Evolutionary conservation across 2,329 filamentous ascomycete genomes (phyloP), one percentile per base, ranked within the genome.

Genomic region (Emergomyces africanus): DNA sequence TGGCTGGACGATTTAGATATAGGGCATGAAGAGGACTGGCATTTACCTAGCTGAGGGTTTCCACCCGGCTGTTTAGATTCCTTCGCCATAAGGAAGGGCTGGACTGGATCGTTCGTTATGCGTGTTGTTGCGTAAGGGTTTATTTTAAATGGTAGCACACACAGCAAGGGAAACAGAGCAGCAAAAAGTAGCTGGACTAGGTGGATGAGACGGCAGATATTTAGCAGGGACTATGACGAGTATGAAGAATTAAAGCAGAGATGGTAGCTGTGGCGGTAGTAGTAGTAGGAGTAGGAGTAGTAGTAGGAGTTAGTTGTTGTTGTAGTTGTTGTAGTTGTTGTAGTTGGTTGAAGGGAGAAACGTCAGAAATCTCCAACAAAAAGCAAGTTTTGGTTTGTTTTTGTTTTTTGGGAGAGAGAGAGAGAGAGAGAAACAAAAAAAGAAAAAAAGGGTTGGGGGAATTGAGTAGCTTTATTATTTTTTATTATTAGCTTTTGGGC

Each of bases 31-130:
- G 35, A 8, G 25, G 48, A n/a, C 14, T 23, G 9, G 23, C 28
- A 44, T 37, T 58, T 58, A 58, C 57, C 57, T 58, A 6, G 35
- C 20, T n/a, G 30, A 20, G 57, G 57, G 48, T 28, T 25, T 57
- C 33, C 23, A 42, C 57, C 57, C 57, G 48, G 25, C 28, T 25
- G 37, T 18, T 48, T 30, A 18, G 57, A 53, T 42, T 25, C 57
- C 33, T 58, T 46, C 50, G 57, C 57, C 57, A 58, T 58, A 33
- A 8, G 46, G 30, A 37, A n/a, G 41, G 20, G 5, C 15, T 33
- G 42, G 30, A 14, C 30, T 30, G 30, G 30, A 30, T 30, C 30
- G 30, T 30, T 35, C 8, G 8, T 35, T 30, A 12, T 44, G 20
- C 3, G 35, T n/a, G 37, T 39, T 20, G 49, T 18, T 20, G 49